Conservation (phyloP, 176 grass and related monocot species). For the Secale cereale region DNA sequence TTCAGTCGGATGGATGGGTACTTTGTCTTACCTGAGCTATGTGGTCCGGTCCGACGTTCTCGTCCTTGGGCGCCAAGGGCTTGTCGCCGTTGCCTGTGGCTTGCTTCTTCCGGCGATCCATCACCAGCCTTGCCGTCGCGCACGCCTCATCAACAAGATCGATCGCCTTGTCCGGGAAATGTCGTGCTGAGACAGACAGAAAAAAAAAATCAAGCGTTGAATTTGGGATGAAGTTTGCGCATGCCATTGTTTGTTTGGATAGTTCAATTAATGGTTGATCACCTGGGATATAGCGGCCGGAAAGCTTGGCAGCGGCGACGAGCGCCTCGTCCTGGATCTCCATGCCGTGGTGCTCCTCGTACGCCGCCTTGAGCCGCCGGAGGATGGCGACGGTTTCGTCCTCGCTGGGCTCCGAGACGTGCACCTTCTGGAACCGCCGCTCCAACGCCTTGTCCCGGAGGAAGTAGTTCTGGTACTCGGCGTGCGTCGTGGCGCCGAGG, state of each 20-base stretch:
- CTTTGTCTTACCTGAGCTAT: background rate
- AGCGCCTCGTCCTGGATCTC: slow-evolving; percentile 62
- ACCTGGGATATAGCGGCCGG: slow-evolving; percentile 57
- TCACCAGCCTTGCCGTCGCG: slow-evolving; percentile 66
- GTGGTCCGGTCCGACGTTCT: background rate
- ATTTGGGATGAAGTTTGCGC: background rate
- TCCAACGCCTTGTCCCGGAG: slow-evolving; percentile 64
- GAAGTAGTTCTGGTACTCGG: slow-evolving; percentile 70
- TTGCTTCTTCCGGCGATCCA: slow-evolving; percentile 50
- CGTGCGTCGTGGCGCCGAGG: slow-evolving; percentile 72
- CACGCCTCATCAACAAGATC: slow-evolving; percentile 80
- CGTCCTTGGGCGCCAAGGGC: background rate
- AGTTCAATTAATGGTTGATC: no score
- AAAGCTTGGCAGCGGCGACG: slow-evolving; percentile 66
- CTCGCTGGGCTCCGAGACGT: slow-evolving; percentile 65
- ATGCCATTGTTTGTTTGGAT: background rate
- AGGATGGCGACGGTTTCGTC: slow-evolving; percentile 58
- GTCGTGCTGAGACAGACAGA: slow-evolving; percentile 35
- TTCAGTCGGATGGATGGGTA: background rate
- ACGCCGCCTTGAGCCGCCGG: slow-evolving; percentile 64
- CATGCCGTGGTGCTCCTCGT: slow-evolving; percentile 77
- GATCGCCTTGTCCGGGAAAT: slow-evolving; percentile 70
- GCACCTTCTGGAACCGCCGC: slow-evolving; percentile 77
- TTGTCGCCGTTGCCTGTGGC: background rate
- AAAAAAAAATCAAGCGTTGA: background rate